These are phyloP conservation scores for Tuber microsphaerosporum DNA, from an alignment of 495 filamentous ascomycete species.

Conservation along the genomic window DNA sequence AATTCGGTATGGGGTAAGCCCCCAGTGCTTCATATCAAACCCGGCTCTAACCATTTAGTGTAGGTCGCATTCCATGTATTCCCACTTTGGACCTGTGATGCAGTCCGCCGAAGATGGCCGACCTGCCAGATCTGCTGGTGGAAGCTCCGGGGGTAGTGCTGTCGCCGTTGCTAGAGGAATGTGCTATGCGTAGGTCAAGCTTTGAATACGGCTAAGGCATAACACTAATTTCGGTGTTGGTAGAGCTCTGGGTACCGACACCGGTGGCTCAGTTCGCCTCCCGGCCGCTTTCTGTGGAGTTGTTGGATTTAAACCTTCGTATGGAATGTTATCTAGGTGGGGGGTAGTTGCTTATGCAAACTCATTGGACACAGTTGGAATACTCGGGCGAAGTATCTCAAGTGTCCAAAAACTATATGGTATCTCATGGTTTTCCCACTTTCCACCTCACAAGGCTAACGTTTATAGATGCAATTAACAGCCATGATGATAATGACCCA, in stretches of 20 bases:
- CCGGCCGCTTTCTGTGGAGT: conserved; percentile 85
- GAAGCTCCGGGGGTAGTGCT: conserved; percentile 91
- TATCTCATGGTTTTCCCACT: conserved; percentile 31
- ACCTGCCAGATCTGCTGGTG: conserved; percentile 62
- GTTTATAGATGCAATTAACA: conserved; percentile 44
- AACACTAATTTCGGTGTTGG: conserved; percentile 10
- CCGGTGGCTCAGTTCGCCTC: conserved; percentile 83
- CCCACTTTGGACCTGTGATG: conserved; percentile 61
- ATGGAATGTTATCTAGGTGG: conserved; percentile 73
- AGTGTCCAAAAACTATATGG: conserved; percentile 53
- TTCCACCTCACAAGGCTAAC: conserved; percentile 5
- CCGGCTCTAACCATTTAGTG: background rate
- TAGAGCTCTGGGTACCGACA: conserved; percentile 85
- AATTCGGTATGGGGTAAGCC: conserved; percentile 85
- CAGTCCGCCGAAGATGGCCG: conserved; percentile 40
- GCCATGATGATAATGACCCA: conserved; percentile 67
- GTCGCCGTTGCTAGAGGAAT: conserved; percentile 67
- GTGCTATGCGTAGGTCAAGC: conserved; percentile 55
- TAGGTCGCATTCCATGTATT: conserved; percentile 69
- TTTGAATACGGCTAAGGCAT: conserved; percentile 7
- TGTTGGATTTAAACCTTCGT: conserved; percentile 89
- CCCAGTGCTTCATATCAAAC: conserved; percentile 5
- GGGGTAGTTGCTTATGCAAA: conserved; percentile 94
- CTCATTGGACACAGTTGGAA: conserved; percentile 86
- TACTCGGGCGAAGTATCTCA: conserved; percentile 54